phyloP scores from a whole-genome alignment of 2,329 filamentous ascomycete genomes.

The Penicillium crustosum region DNA sequence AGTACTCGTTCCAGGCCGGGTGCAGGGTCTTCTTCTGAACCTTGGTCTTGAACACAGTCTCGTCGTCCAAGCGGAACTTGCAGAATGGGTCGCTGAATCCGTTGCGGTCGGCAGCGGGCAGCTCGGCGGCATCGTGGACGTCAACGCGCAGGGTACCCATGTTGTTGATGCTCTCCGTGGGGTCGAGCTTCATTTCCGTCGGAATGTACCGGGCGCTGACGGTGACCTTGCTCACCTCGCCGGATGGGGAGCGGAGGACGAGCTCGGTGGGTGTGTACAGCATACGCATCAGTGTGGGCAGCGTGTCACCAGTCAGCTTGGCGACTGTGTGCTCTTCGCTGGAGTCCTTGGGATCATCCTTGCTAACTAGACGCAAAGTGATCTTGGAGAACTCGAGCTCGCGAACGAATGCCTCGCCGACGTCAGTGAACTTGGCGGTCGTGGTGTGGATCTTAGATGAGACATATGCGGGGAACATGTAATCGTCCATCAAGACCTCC shows the following conservation, averaged over 20 bases:
- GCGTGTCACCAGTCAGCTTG: conserved; percentile 78
- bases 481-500: conserved; percentile 91
- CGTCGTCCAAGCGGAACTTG: conserved; percentile 87
- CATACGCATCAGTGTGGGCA: conserved; percentile 84
- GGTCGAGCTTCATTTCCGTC: conserved; percentile 88
- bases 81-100: conserved; percentile 97
- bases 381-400: conserved; percentile 96
- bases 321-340: conserved; percentile 73
- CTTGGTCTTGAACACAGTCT: conserved; percentile 93
- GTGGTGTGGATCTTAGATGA: conserved; percentile 73
- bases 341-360: conserved; percentile 69
- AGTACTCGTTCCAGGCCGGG: conserved; percentile 94
- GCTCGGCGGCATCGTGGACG: conserved; percentile 77
- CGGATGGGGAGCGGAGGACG: conserved; percentile 74
- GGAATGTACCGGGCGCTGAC: conserved; percentile 95
- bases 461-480: conserved; percentile 84
- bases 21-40: conserved; percentile 94
- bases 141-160: conserved; percentile 95
- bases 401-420: conserved; percentile 91
- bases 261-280: conserved; percentile 87
- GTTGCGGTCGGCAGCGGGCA: conserved; percentile 93
- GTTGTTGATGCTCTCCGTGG: conserved; percentile 97
- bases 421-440: conserved; percentile 75
- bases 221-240: conserved; percentile 73
- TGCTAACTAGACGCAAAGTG: conserved; percentile 81